These are phyloP conservation scores for Eucalyptus sp. DNA, from an alignment of 345 rosid species.

Conservation along the genomic window DNA sequence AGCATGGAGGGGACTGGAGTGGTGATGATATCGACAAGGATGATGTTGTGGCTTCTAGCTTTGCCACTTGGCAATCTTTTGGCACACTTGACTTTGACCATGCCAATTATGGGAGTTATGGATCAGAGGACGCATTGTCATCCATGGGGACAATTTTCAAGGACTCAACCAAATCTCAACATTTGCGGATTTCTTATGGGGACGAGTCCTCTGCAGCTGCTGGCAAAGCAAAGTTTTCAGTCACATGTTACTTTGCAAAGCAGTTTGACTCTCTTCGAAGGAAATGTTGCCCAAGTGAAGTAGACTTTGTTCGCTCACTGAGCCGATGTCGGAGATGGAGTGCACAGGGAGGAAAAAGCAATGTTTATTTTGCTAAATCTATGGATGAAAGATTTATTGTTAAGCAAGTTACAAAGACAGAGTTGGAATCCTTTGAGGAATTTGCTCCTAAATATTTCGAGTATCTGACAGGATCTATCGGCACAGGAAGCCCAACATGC, in stretches of 20 bases:
- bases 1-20: constrained; percentile 29
- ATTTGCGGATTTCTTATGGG: constrained; percentile 55
- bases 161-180: constrained; percentile 64
- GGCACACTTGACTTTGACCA: constrained; percentile 55
- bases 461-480: constrained; percentile 60
- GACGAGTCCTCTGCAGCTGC: constrained; percentile 50
- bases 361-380: constrained; percentile 89
- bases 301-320: constrained; percentile 78
- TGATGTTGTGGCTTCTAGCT: constrained; percentile 26
- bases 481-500: constrained; percentile 84
- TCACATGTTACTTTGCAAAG: constrained; percentile 80
- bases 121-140: constrained; percentile 34
- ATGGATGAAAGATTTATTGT: constrained; percentile 92
- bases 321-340: constrained; percentile 87
- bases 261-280: constrained; percentile 73
- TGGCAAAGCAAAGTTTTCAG: constrained; percentile 75
- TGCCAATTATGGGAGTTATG: constrained; percentile 36
- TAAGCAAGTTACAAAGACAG: constrained; percentile 83
- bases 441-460: constrained; percentile 81
- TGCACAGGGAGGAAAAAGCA: constrained; percentile 98
- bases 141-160: constrained; percentile 19
- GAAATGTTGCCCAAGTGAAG: constrained; percentile 70
- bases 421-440: constrained; percentile 85
- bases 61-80: constrained; percentile 57
- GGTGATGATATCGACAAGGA: constrained; percentile 9